Evolutionary conservation across 2,329 filamentous ascomycete genomes (phyloP).

Genomic region (Diaporthe eres): DNA sequence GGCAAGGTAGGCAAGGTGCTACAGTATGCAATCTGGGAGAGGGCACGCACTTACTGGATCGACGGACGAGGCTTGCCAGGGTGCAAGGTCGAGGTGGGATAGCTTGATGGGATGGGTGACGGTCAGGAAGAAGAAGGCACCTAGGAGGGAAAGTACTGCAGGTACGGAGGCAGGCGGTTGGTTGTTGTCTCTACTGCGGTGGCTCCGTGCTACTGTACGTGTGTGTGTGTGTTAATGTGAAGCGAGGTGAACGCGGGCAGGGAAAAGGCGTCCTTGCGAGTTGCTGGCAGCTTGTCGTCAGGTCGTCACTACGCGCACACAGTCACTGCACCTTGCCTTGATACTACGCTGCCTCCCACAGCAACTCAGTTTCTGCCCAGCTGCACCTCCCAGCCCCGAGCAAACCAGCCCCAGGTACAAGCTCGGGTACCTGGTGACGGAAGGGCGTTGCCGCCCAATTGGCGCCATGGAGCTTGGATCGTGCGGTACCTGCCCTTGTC

Average conservation of each 20-base stretch:
- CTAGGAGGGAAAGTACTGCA: not conserved
- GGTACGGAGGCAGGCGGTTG: conserved; percentile 25
- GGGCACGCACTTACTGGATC: conserved; percentile 32
- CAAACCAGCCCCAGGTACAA: conserved; percentile 25
- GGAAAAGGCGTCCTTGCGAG: not conserved
- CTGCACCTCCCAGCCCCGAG: conserved; percentile 11
- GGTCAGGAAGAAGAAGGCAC: not conserved
- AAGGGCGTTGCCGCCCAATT: conserved; percentile 6
- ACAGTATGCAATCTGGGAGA: conserved; percentile 22
- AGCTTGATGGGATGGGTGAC: not conserved
- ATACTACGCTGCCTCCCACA: not conserved
- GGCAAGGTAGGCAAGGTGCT: not conserved
- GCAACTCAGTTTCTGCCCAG: conserved; percentile 17
- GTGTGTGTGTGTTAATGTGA: not conserved
- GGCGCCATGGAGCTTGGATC: conserved; percentile 20
- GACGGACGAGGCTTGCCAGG: conserved; percentile 28
- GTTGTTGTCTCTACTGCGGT: not conserved
- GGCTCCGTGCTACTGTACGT: not conserved
- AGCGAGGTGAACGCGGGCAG: conserved; percentile 7
- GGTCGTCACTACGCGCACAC: conserved; percentile 13
- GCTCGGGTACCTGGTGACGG: conserved; percentile 29
- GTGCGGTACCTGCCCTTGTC: conserved; percentile 34
- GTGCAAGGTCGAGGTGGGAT: conserved; percentile 7
- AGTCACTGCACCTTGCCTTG: not conserved
- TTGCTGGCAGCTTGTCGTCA: not conserved